Conservation (phyloP, 2,329 filamentous ascomycete species). For the Phaeosphaeria sp. region DNA sequence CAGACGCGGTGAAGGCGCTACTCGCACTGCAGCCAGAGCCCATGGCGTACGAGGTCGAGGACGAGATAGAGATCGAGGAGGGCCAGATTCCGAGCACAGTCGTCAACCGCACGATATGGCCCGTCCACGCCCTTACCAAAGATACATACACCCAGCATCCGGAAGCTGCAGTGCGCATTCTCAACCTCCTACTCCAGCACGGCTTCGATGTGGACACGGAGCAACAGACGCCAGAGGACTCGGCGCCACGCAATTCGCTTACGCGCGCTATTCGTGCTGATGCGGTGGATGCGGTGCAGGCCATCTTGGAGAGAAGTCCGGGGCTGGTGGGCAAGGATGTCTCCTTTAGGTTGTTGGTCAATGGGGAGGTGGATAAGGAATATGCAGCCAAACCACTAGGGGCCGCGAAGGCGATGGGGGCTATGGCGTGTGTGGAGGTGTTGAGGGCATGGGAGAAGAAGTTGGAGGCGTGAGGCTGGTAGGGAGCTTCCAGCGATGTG, state of each 20-base stretch:
- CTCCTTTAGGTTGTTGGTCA: not conserved
- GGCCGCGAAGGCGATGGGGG: not conserved
- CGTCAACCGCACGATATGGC: not conserved
- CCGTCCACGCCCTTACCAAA: not conserved
- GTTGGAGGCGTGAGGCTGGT: not conserved
- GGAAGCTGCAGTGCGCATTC: not conserved
- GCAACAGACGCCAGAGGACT: not conserved
- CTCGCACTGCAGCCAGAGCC: not conserved
- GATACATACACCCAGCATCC: not conserved
- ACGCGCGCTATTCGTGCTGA: not conserved
- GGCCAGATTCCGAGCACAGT: slow-evolving; percentile 4
- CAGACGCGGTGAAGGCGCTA: not conserved
- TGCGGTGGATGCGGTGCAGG: not conserved
- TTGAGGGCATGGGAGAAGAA: not conserved
- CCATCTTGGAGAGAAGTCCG: not conserved
- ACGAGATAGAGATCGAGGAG: not conserved
- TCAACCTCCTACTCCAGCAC: not conserved
- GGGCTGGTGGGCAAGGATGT: not conserved
- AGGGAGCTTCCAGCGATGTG: no score
- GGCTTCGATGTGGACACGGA: not conserved
- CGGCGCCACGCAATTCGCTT: not conserved
- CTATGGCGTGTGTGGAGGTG: not conserved
- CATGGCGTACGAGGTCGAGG: not conserved
- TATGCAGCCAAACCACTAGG: not conserved
- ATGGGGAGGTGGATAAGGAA: not conserved